phyloP scores from a whole-genome alignment of 495 filamentous ascomycete species.

The Astrocystis sublimbata region DNA sequence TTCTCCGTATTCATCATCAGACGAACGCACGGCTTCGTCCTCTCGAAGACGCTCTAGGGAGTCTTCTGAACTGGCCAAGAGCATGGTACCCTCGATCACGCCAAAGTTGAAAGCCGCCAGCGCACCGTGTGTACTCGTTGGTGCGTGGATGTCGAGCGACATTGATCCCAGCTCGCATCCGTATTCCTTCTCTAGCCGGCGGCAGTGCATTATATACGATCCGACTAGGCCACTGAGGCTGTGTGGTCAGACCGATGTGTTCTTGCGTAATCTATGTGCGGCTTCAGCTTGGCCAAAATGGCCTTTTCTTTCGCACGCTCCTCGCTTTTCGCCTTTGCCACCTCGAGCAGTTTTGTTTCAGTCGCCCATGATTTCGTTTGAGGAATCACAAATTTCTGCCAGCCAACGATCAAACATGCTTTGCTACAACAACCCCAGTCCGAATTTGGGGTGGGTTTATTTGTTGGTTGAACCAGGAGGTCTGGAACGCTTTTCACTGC shows the following conservation, averaged over 20 bases:
- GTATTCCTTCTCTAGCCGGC: not conserved
- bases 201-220: slow-evolving; percentile 2
- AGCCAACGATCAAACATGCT: not conserved
- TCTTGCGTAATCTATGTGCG: slow-evolving; percentile 8
- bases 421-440: not conserved
- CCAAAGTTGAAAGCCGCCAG: slow-evolving; percentile 20
- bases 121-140: slow-evolving; percentile 20
- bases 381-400: not conserved
- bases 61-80: slow-evolving; percentile 10
- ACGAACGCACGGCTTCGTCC: slow-evolving; percentile 9
- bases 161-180: not conserved
- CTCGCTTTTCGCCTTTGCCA: not conserved
- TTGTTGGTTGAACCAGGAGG: not conserved
- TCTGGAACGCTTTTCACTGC: not conserved
- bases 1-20: not conserved
- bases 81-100: slow-evolving; percentile 18
- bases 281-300: slow-evolving; percentile 14
- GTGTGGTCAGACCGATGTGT: not conserved
- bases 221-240: not conserved
- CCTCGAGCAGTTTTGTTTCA: not conserved
- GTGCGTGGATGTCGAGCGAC: slow-evolving; percentile 16
- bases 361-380: not conserved
- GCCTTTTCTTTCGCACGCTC: slow-evolving; percentile 14
- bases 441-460: not conserved
- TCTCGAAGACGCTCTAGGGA: slow-evolving; percentile 17